Evolutionary conservation across 2,329 filamentous ascomycete species (phyloP), one percentile per base, ranked within the genome.

Genomic region (Trichoderma sp.): DNA sequence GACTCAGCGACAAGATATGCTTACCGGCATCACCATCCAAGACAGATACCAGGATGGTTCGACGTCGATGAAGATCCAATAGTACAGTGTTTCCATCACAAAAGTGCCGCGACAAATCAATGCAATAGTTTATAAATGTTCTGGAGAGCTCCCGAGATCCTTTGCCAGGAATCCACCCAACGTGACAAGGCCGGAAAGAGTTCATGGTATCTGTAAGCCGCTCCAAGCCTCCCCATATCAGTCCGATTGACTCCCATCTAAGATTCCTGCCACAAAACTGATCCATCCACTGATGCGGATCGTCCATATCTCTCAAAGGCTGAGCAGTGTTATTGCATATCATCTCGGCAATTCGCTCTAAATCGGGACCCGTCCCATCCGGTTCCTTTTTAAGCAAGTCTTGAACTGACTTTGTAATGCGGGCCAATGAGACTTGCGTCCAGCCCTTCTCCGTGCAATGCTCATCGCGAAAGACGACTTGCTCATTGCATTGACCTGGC

Each of bases 231-330:
- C 25, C 53, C 54, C 59, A 68, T 15, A 61, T 67, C 34, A 42
- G 83, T 0, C 81, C 81, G 1, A 84, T 68, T 0, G 79, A 77
- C 64, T 84, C 82, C 82, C 82, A 84, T 1, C 82, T 76, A 27
- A 81, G 72, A n/a, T 77, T 78, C 0, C 69, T 69, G 0, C 80
- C 80, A 0, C 73, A 74, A 58, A 83, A 80, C 42, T 82, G 79
- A 2, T 70, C 72, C 1, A 79, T 71, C 80, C 81, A 84, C n/a
- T 71, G 71, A 2, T 77, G 69, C 0, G 78, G 70, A 17, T 77
- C 74, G 0, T 74, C 67, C 5, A 79, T 74, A 0, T 79, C 74
- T 15, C 81, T 79, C 12, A 82, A 73, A 0, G 78, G 76, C 7
- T 72, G 74, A 0, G 75, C 71, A 0, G 80, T 81, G 61, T 83